Evolutionary conservation across 2,329 filamentous ascomycete genomes (phyloP).

Genomic region (Pseudocercospora fuligena): DNA sequence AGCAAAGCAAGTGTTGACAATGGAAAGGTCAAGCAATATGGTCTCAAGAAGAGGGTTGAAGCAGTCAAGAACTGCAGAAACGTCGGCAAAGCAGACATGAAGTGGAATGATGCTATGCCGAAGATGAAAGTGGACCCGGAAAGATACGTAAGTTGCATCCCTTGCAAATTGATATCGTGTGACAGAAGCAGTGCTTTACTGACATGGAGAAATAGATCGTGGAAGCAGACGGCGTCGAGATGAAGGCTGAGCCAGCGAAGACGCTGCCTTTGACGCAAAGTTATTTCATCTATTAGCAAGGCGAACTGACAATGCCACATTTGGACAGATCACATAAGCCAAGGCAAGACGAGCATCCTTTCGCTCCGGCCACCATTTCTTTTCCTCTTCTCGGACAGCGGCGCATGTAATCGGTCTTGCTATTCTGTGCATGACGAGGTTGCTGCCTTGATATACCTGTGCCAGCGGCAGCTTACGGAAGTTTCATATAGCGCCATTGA

Average conservation of each 20-base stretch:
- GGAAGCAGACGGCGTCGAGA: constrained; percentile 78
- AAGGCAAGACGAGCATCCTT: too few relatives aligned
- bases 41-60: constrained; percentile 78
- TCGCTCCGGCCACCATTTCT: too few relatives aligned
- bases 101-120: constrained; percentile 81
- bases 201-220: constrained; percentile 58
- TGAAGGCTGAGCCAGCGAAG: constrained; percentile 72
- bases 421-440: too few relatives aligned
- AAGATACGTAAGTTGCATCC: constrained; percentile 65
- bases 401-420: too few relatives aligned
- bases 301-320: background rate
- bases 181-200: constrained; percentile 22
- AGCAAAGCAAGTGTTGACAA: constrained; percentile 71
- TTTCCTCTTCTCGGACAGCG: too few relatives aligned
- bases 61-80: constrained; percentile 75
- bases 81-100: constrained; percentile 86
- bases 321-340: background rate
- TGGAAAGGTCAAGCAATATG: constrained; percentile 72
- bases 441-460: too few relatives aligned
- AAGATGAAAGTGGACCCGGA: constrained; percentile 92
- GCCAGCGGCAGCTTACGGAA: too few relatives aligned
- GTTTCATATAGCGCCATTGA: too few relatives aligned
- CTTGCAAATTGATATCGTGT: background rate
- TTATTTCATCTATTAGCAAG: constrained; percentile 66
- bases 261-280: constrained; percentile 75